phyloP scores from a whole-genome alignment of 495 filamentous ascomycete species.

The Xeromyces bisporus region DNA sequence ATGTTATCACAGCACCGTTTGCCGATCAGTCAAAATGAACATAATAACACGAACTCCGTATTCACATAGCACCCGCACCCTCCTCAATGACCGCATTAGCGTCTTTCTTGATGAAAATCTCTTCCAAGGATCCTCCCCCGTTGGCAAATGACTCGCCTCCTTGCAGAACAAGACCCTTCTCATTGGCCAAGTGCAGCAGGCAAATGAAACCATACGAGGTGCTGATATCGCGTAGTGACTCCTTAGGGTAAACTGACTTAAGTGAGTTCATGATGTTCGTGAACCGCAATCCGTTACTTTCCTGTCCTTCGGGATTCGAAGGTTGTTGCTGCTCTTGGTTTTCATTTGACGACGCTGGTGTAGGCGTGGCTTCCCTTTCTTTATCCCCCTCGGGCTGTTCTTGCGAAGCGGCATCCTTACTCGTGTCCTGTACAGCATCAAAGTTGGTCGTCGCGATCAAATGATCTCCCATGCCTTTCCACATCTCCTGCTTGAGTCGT shows the following conservation, averaged over 20 bases:
- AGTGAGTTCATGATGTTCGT: slow-evolving; percentile 80
- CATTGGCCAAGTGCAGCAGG: slow-evolving; percentile 87
- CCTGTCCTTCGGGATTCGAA: slow-evolving; percentile 4
- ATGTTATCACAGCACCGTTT: too few species aligned
- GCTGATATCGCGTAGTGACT: slow-evolving; percentile 81
- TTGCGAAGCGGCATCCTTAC: neutral
- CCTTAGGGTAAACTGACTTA: slow-evolving; percentile 67
- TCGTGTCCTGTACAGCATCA: slow-evolving; percentile 13
- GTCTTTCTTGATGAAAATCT: slow-evolving; percentile 28
- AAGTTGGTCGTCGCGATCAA: slow-evolving; percentile 23
- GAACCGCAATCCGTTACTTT: slow-evolving; percentile 50
- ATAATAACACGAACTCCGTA: too few species aligned
- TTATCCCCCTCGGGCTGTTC: slow-evolving; percentile 14
- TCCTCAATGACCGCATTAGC: slow-evolving; percentile 25
- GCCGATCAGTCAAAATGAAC: too few species aligned
- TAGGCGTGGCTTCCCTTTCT: slow-evolving; percentile 18
- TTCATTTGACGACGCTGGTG: slow-evolving; percentile 12
- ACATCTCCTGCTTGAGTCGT: slow-evolving; percentile 87
- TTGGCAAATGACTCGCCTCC: slow-evolving; percentile 25
- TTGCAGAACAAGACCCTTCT: slow-evolving; percentile 66
- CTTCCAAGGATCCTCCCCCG: slow-evolving; percentile 19
- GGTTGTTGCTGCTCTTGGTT: slow-evolving; percentile 7
- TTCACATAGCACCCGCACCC: slow-evolving; percentile 15
- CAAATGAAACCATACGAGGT: slow-evolving; percentile 97
- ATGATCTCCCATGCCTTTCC: slow-evolving; percentile 61